Evolutionary conservation across 352 stramenopile genomes (phyloP).

Genomic region (Ophiocytium majus): DNA sequence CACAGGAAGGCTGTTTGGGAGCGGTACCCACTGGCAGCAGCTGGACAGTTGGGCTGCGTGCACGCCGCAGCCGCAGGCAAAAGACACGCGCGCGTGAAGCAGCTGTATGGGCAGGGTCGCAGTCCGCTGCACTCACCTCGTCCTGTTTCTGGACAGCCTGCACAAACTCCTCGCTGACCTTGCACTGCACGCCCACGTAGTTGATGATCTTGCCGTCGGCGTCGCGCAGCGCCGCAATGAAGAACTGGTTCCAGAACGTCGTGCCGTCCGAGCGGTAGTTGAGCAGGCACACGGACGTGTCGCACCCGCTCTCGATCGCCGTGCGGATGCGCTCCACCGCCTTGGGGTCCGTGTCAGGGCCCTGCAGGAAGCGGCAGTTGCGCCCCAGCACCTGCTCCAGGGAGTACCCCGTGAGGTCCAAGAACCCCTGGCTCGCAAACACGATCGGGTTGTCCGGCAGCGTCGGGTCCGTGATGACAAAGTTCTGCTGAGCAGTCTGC

Average conservation of each 20-base stretch:
- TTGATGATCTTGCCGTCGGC: conserved; percentile 59
- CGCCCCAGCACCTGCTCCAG: conserved; percentile 65
- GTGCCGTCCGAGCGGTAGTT: conserved; percentile 69
- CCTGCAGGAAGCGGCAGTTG: conserved; percentile 73
- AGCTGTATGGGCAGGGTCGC: no score
- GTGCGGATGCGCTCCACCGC: conserved; percentile 61
- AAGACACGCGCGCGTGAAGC: no score
- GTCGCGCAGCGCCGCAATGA: conserved; percentile 65
- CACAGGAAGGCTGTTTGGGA: no score
- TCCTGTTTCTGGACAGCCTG: conserved; percentile 50
- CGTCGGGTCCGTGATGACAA: conserved; percentile 72
- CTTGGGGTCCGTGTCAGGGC: conserved; percentile 63
- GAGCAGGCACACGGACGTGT: conserved; percentile 55
- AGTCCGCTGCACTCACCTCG: conserved; percentile 19
- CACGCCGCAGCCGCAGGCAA: no score
- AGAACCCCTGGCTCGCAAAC: conserved; percentile 58
- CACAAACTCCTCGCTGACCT: conserved; percentile 59
- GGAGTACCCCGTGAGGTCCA: conserved; percentile 67
- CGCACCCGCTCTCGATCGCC: conserved; percentile 41
- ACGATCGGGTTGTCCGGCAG: conserved; percentile 68
- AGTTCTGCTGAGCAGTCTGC: conserved; percentile 73
- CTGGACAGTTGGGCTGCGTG: no score
- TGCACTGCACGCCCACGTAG: conserved; percentile 62
- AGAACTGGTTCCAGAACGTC: conserved; percentile 74
- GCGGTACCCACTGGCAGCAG: no score